Percentiles rank a stretch among this genome's conserved stretches.
Conservation (phyloP, 1,284 basidiomycete species). For the Leccinum subatratum region DNA sequence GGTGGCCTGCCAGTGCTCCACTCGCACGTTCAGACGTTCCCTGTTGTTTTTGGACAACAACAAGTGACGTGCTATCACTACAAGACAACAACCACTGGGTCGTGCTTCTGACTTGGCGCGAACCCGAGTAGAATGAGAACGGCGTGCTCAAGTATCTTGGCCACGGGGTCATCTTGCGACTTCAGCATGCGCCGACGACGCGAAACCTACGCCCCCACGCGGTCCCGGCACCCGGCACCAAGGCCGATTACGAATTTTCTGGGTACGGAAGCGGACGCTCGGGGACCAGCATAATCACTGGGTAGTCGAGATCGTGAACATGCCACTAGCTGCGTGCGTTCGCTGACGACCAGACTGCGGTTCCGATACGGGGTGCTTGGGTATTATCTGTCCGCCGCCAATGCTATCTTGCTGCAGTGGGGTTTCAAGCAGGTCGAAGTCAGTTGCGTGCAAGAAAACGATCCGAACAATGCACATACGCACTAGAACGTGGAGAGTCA, state of each 20-base stretch:
- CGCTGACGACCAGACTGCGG: constrained; percentile 84
- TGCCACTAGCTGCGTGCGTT: constrained; percentile 70
- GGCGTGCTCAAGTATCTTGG: constrained; percentile 68
- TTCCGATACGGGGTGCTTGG: constrained; percentile 76
- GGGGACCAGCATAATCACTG: constrained; percentile 91
- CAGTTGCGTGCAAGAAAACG: constrained; percentile 86
- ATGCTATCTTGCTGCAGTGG: constrained; percentile 91
- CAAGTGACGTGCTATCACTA: constrained; percentile 99
- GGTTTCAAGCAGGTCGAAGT: constrained; percentile 99
- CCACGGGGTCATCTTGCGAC: constrained; percentile 76
- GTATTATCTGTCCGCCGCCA: constrained; percentile 89
- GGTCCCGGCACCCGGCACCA: constrained; percentile 84
- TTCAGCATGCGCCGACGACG: constrained; percentile 77
- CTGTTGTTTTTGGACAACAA: constrained; percentile 89
- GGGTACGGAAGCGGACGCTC: constrained; percentile 85
- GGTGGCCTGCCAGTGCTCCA: constrained; percentile 95
- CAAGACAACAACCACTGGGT: constrained; percentile 95
- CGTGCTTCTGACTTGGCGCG: constrained; percentile 79
- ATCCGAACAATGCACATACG: constrained; percentile 79
- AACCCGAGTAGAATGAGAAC: constrained; percentile 59
- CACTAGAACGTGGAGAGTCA: constrained; percentile 99
- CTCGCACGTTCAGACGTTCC: constrained; percentile 93
- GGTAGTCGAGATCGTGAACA: constrained; percentile 80
- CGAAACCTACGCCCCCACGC: constrained; percentile 93
- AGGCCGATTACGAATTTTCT: constrained; percentile 88